Base-by-base conservation (phyloP, 768 basidiomycete genomes). In the Tylopilus subfusipes region DNA sequence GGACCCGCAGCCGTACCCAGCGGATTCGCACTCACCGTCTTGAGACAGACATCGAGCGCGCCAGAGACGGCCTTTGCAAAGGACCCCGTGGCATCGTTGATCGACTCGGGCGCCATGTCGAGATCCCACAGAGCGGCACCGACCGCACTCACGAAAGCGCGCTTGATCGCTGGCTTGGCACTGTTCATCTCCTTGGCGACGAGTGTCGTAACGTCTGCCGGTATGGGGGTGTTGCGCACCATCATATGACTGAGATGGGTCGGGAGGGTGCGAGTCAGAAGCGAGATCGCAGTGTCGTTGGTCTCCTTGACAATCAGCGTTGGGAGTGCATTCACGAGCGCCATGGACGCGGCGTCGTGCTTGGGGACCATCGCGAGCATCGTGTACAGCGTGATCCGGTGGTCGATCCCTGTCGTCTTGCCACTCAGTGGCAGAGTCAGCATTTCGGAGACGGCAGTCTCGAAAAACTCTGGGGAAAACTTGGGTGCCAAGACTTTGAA, bases 321-420 rank as follows among this genome's bases (percentile, higher is more conserved):
- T 3, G 77, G 70, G 12, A 80, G 67, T 1, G 74, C 68, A 33
- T 76, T 68, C 0, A 73, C 69, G 7, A 77, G 65, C 1, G 72
- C 68, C 42, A 78, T 63, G 0, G 92, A 81, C 1, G 85, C 70
- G 0, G 70, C 55, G 3, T 73, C 60, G 5, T 80, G 81, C 3
- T 85, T 76, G 0, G 74, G 69, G 1, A 93, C 57, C 48, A 65
- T 65, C 2, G 77, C 72, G 2, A 93, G 76, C 85, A 98, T 92
- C 1, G 82, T 78, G 71, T 92, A 95, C 10, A 98, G 75, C 0
- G 87, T 76, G 5, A 84, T 68, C 18, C 95, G 84, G 67, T 98
- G 93, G 52, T 96, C 96, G 2, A 89, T 80, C 2, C 93, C 92
- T 1, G 85, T 74, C 0, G 93, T 90, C 75, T 97, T 99, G 21